Conservation (phyloP, 345 rosid genomes). For the Gossypium rotundifolium region DNA sequence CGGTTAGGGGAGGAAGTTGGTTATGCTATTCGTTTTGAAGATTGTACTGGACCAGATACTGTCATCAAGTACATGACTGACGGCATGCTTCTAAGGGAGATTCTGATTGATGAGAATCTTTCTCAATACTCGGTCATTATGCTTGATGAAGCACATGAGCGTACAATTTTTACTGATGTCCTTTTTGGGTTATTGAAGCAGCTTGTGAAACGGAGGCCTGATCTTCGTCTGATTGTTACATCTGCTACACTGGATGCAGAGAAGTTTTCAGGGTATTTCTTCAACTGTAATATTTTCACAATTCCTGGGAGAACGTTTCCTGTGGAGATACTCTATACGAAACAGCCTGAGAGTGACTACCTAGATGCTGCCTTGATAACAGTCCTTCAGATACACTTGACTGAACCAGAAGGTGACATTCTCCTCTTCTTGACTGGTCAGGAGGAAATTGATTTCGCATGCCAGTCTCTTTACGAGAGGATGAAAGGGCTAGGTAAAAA, state of each 20-base stretch:
- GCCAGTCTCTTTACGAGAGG: constrained; percentile 55
- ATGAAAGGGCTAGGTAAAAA: constrained; percentile 63
- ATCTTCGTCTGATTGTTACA: constrained; percentile 59
- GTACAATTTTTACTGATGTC: constrained; percentile 68
- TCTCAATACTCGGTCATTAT: constrained; percentile 58
- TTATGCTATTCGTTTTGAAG: constrained; percentile 65
- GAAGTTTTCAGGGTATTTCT: constrained; percentile 66
- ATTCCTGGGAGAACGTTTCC: constrained; percentile 72
- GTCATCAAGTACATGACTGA: constrained; percentile 81
- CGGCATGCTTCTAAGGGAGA: constrained; percentile 74
- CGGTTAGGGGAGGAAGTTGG: constrained; percentile 73
- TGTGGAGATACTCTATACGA: constrained; percentile 64
- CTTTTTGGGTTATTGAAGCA: constrained; percentile 64
- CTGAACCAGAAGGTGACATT: constrained; percentile 68
- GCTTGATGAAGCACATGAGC: constrained; percentile 84
- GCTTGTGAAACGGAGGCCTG: constrained; percentile 51
- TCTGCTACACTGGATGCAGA: constrained; percentile 71
- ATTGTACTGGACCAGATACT: constrained; percentile 65
- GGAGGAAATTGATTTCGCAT: constrained; percentile 72
- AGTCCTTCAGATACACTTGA: constrained; percentile 62
- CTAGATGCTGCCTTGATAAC: constrained; percentile 63
- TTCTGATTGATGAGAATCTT: constrained; percentile 47
- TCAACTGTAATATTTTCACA: constrained; percentile 62
- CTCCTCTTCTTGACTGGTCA: constrained; percentile 70
- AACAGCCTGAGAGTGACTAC: constrained; percentile 70